Percentiles rank a stretch among this genome's conserved stretches.
phyloP scores from a whole-genome alignment of 306 rosid genomes.

The Datisca glomerata region DNA sequence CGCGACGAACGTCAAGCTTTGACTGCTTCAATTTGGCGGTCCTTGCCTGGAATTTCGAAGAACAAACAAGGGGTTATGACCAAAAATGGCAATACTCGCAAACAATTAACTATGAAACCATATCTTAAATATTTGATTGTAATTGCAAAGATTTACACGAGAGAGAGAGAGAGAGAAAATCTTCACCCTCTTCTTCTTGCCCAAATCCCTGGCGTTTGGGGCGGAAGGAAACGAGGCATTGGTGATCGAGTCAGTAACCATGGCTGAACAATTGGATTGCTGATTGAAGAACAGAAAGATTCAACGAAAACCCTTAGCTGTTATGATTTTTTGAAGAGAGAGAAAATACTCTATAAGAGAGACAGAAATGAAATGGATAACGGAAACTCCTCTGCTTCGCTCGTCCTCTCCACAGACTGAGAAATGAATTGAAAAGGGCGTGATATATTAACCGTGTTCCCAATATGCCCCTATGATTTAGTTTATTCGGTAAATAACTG shows the following conservation, averaged over 20 bases:
- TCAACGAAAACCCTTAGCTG: slow-evolving; percentile 39
- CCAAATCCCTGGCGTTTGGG: slow-evolving; percentile 49
- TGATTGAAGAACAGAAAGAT: slow-evolving; percentile 19
- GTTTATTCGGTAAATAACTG: too few species aligned
- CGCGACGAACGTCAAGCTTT: slow-evolving; percentile 87
- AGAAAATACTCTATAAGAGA: too few species aligned
- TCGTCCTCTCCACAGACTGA: slow-evolving; percentile 19
- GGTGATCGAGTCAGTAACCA: slow-evolving; percentile 76
- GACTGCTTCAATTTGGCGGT: slow-evolving; percentile 89
- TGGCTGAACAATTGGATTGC: slow-evolving; percentile 27
- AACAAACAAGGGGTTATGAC: not conserved
- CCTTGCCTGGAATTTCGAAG: slow-evolving; percentile 42
- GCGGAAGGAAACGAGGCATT: slow-evolving; percentile 53
- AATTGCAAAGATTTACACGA: slow-evolving; percentile 10
- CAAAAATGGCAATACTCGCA: too few species aligned
- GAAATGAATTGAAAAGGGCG: not conserved
- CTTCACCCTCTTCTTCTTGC: slow-evolving; percentile 90
- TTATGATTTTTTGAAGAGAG: slow-evolving; percentile 12
- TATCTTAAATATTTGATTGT: too few species aligned
- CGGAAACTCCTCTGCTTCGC: slow-evolving; percentile 52
- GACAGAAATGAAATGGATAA: slow-evolving; percentile 33
- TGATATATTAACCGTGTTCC: not conserved
- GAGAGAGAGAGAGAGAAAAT: slow-evolving; percentile 7
- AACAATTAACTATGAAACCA: too few species aligned
- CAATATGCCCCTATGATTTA: not conserved